phyloP scores from a whole-genome alignment of 108 stramenopile genomes.

The Parietichytrium sp. region DNA sequence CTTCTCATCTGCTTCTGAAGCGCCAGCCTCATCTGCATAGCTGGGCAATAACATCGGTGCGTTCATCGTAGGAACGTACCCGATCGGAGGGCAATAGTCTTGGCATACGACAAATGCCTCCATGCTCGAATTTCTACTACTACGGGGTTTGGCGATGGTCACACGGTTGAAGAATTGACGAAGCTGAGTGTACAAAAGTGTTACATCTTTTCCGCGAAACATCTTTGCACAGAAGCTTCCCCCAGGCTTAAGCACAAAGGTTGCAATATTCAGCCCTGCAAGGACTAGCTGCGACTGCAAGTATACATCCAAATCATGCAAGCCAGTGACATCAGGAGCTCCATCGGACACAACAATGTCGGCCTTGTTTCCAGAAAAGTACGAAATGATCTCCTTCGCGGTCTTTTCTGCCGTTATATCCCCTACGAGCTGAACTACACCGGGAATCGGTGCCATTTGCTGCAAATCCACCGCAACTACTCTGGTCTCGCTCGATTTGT shows the following conservation, averaged over 20 bases:
- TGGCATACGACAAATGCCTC: constrained; percentile 89
- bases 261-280: constrained; percentile 86
- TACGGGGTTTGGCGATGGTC: constrained; percentile 69
- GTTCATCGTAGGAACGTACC: constrained; percentile 40
- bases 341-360: constrained; percentile 97
- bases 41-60: not conserved
- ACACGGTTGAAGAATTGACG: constrained; percentile 77
- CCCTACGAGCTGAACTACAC: constrained; percentile 83
- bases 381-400: constrained; percentile 72
- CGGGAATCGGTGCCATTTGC: constrained; percentile 92
- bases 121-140: constrained; percentile 77
- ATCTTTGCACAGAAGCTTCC: constrained; percentile 98
- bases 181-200: constrained; percentile 84
- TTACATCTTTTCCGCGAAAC: constrained; percentile 86
- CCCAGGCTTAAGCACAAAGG: constrained; percentile 73
- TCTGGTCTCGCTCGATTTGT: constrained; percentile 11
- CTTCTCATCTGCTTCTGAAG: not conserved
- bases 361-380: constrained; percentile 74
- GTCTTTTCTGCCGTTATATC: constrained; percentile 87
- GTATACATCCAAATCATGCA: constrained; percentile 89
- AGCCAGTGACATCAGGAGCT: constrained; percentile 94
- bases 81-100: constrained; percentile 56
- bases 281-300: constrained; percentile 89
- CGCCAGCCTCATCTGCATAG: not conserved
- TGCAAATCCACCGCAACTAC: constrained; percentile 95